These are phyloP conservation scores for Stephanodiscus triporus DNA, from an alignment of 108 stramenopile species.

Conservation along the genomic window DNA sequence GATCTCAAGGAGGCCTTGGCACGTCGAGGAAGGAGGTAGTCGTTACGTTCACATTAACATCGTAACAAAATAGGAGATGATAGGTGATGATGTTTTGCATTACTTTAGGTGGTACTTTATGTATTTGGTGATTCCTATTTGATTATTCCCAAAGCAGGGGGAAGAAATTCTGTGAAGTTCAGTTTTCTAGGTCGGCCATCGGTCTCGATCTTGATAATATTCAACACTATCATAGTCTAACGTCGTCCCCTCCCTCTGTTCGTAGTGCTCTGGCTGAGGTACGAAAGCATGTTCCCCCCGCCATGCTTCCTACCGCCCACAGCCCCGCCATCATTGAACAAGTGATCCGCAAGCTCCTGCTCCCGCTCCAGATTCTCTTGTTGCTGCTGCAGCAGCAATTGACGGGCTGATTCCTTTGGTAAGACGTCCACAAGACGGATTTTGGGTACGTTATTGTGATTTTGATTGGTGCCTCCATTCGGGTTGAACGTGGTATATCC, in stretches of 20 bases:
- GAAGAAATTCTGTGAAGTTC: too few species aligned
- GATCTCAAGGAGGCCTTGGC: not conserved
- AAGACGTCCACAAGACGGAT: conserved; percentile 46
- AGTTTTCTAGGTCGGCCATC: not conserved
- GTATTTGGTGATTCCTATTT: too few species aligned
- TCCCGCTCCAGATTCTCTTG: conserved; percentile 59
- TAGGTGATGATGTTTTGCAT: too few species aligned
- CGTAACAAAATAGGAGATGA: not conserved
- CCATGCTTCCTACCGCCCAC: conserved; percentile 33
- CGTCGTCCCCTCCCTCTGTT: conserved; percentile 45
- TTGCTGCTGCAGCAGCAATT: conserved; percentile 47
- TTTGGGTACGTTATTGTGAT: not conserved
- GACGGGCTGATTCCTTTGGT: conserved; percentile 60
- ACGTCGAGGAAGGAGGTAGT: not conserved
- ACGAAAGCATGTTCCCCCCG: conserved; percentile 23
- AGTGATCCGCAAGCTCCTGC: conserved; percentile 59
- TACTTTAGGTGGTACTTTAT: too few species aligned
- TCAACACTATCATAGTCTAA: conserved; percentile 4
- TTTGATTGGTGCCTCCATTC: not conserved
- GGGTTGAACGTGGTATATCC: conserved; percentile 34
- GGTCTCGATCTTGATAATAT: not conserved
- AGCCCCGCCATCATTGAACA: conserved; percentile 59
- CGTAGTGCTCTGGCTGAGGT: conserved; percentile 30
- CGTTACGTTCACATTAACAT: not conserved
- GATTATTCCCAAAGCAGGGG: too few species aligned